These are phyloP conservation scores for Ceratobasidium sp. DNA, from an alignment of 1,284 basidiomycete genomes.

Conservation along the genomic window DNA sequence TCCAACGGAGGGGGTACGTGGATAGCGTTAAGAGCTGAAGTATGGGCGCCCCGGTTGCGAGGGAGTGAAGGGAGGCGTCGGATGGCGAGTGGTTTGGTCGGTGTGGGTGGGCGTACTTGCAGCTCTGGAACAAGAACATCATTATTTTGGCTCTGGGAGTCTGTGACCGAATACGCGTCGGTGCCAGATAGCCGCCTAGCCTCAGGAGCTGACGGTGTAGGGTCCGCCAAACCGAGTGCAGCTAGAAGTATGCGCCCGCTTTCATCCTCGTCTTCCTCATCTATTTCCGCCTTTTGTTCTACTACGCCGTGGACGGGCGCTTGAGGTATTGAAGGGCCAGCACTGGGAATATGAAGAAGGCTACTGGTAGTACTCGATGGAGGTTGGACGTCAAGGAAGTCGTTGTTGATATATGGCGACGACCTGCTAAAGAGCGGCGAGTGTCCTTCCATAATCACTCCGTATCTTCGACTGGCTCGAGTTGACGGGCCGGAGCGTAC, in stretches of 20 bases:
- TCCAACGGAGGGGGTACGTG: background rate
- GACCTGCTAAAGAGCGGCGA: no score
- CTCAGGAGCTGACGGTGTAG: background rate
- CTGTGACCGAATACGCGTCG: background rate
- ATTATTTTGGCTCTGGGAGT: no score
- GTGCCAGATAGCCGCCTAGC: background rate
- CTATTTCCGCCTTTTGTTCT: background rate
- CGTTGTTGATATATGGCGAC: no score
- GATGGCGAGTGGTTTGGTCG: background rate
- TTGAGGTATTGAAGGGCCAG: background rate
- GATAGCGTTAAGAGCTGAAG: background rate
- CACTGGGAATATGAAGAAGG: background rate
- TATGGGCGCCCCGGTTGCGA: background rate
- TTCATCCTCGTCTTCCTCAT: background rate
- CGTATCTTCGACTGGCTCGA: no score
- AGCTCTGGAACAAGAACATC: no score
- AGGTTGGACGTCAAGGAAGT: no score
- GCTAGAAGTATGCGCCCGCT: slow-evolving; percentile 12
- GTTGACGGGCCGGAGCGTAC: no score
- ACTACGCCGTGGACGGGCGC: background rate
- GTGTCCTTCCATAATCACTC: no score
- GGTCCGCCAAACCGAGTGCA: slow-evolving; percentile 1
- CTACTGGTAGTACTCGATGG: no score
- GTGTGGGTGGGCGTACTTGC: background rate
- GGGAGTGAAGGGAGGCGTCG: background rate